Percentiles rank a stretch among this genome's conserved stretches.
These are phyloP conservation scores for Paramecium tetraurelia DNA, from an alignment of 73 alveolate genomes.

Conservation along the genomic window DNA sequence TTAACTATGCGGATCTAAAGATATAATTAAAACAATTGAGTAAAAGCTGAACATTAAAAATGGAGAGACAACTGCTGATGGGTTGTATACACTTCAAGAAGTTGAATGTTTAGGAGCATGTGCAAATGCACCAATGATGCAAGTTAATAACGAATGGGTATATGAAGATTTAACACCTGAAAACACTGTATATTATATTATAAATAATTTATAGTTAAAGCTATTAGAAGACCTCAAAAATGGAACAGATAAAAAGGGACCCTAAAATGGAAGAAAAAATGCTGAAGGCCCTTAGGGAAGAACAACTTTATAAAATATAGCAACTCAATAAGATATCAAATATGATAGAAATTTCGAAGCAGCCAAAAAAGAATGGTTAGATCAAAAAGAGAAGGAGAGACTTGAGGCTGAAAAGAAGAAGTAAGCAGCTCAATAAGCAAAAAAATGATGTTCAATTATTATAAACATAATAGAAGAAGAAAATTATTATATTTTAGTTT, in stretches of 20 bases:
- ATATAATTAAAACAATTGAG: slow-evolving; percentile 75
- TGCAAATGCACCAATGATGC: slow-evolving; percentile 92
- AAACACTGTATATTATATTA: slow-evolving; percentile 46
- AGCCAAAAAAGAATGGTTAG: slow-evolving; percentile 60
- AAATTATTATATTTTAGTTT: neutral
- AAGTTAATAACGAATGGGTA: slow-evolving; percentile 87
- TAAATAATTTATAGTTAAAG: neutral
- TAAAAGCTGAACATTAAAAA: slow-evolving; percentile 43
- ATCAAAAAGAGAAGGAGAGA: slow-evolving; percentile 57
- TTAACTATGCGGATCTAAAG: slow-evolving; percentile 85
- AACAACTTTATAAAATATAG: slow-evolving; percentile 67
- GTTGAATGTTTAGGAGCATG: slow-evolving; percentile 95
- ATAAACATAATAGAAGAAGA: neutral
- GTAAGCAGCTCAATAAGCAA: slow-evolving; percentile 52
- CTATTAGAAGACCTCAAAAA: slow-evolving; percentile 70
- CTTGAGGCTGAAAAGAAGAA: slow-evolving; percentile 63
- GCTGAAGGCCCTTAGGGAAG: slow-evolving; percentile 87
- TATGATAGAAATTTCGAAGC: slow-evolving; percentile 42
- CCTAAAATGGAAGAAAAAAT: slow-evolving; percentile 73
- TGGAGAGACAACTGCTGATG: slow-evolving; percentile 82
- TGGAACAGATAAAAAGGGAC: slow-evolving; percentile 86
- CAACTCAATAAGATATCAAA: slow-evolving; percentile 15
- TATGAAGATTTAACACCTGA: slow-evolving; percentile 92
- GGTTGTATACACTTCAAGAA: slow-evolving; percentile 80
- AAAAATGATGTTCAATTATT: neutral